Base-by-base conservation (phyloP, 2,329 filamentous ascomycete genomes). In the Ophiostoma pallidulum region DNA sequence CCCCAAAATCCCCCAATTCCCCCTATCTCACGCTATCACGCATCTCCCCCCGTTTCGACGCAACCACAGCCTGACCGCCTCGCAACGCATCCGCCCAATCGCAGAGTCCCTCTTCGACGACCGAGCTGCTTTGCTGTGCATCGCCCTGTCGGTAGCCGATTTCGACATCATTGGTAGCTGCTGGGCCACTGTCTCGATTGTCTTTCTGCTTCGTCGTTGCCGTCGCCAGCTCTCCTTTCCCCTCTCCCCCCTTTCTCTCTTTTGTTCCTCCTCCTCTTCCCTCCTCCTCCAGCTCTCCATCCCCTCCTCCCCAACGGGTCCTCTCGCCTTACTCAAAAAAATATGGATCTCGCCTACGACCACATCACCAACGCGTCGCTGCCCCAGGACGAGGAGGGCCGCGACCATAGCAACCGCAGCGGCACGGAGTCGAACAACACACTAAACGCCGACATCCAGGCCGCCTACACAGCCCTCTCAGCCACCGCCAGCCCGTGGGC, bases 321-420 rank as follows among this genome's bases (percentile, higher is more conserved):
- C 16, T 32, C 3, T 19, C 36, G 29, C 4, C 20, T 31, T 12
- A 6, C 24, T 13, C 18, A 4, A 7, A 12, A 31, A 24, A 59
- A 54, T 55, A 97, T 98, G 92, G 92, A 98, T 77, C 75, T 94
- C 61, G 90, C 90, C 38, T 98, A 97, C 75, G 92, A 98, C 62
- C 89, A 95, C 66, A 94, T 97, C 59, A 82, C 88, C 63, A 88
- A 95, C 70, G 83, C 92, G 64, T 77, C 80, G 44, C 75, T 86
- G 53, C 72, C 77, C 33, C 75, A 79, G 58, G 72, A 81, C 49
- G 61, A 71, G 51, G 70, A 77, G 52, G 69, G 67, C 70, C 52
- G 54, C 55, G 51, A 57, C 50, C 50, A 53, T 22, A 19, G 28
- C 50, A 36, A 59, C 32, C 67, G 69, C 70, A 41, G 62, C 19